Evolutionary conservation across 805 yeast species (phyloP).

Genomic region (Wickerhamiella shivajii): DNA sequence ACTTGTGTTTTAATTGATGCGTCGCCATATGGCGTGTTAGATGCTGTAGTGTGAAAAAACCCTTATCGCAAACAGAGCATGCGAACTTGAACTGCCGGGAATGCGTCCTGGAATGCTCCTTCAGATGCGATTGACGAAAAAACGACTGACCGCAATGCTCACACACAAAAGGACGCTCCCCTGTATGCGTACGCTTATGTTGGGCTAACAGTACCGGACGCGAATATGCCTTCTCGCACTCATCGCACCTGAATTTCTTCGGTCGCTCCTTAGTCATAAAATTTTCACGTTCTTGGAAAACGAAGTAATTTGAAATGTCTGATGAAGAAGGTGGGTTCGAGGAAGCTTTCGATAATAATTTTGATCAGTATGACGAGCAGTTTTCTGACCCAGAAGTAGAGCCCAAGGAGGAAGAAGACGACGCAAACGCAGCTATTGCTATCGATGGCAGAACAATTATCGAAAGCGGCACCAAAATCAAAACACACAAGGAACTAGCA

Average conservation of each 20-base stretch:
- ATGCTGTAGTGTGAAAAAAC: constrained; percentile 69
- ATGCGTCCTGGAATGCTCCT: constrained; percentile 60
- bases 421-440: constrained; percentile 35
- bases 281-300: neutral
- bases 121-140: constrained; percentile 63
- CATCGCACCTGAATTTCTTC: constrained; percentile 50
- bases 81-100: constrained; percentile 48
- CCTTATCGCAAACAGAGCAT: constrained; percentile 68
- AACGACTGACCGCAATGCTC: constrained; percentile 49
- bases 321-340: constrained; percentile 33
- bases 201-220: constrained; percentile 74
- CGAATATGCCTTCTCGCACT: constrained; percentile 62
- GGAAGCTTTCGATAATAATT: constrained; percentile 42
- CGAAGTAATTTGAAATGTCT: constrained; percentile 21
- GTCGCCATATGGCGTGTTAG: constrained; percentile 68
- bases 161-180: constrained; percentile 66
- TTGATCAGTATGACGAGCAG: constrained; percentile 56
- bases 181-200: constrained; percentile 65
- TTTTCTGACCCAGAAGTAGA: constrained; percentile 55
- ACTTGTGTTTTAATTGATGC: constrained; percentile 52
- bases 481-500: constrained; percentile 65
- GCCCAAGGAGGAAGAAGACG: constrained; percentile 30
- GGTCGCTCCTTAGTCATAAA: constrained; percentile 32
- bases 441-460: constrained; percentile 62
- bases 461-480: constrained; percentile 50